Conservation (phyloP, 2,329 filamentous ascomycete species). For the Talaromyces sp. region DNA sequence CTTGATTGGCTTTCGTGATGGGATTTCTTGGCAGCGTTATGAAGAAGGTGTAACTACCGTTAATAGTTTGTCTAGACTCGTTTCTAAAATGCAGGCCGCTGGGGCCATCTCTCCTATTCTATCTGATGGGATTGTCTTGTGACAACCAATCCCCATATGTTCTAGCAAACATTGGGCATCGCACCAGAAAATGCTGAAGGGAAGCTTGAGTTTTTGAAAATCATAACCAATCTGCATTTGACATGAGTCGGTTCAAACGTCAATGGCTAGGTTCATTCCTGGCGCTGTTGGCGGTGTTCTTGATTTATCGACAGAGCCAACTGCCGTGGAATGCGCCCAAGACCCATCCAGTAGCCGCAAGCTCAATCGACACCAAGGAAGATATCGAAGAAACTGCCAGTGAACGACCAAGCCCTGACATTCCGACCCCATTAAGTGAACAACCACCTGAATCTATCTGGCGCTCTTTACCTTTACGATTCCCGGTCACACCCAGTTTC, state of each 20-base stretch:
- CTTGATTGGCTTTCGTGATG: neutral
- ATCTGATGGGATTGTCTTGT: neutral
- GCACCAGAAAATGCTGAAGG: constrained; percentile 8
- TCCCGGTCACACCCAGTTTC: constrained; percentile 4
- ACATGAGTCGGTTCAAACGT: constrained; percentile 19
- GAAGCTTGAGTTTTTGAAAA: neutral
- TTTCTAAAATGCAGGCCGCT: constrained; percentile 1
- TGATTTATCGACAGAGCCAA: constrained; percentile 45
- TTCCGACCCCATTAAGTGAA: neutral
- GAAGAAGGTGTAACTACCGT: neutral
- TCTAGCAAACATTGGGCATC: neutral
- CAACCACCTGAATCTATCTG: constrained; percentile 4
- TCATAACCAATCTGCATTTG: neutral
- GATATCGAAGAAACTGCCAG: neutral
- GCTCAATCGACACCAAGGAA: neutral
- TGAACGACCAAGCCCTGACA: neutral
- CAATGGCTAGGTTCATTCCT: constrained; percentile 16
- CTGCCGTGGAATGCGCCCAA: neutral
- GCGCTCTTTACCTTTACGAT: constrained; percentile 13
- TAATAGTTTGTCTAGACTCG: constrained; percentile 1
- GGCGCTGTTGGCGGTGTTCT: constrained; percentile 5
- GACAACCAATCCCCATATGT: neutral
- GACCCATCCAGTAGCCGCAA: neutral
- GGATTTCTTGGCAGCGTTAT: neutral
- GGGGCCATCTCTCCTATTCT: neutral